A percentile compares a stretch with the other conserved stretches of the same genome.
Conservation (phyloP, 1,284 basidiomycete species). For the Heterobasidion occidentale region DNA sequence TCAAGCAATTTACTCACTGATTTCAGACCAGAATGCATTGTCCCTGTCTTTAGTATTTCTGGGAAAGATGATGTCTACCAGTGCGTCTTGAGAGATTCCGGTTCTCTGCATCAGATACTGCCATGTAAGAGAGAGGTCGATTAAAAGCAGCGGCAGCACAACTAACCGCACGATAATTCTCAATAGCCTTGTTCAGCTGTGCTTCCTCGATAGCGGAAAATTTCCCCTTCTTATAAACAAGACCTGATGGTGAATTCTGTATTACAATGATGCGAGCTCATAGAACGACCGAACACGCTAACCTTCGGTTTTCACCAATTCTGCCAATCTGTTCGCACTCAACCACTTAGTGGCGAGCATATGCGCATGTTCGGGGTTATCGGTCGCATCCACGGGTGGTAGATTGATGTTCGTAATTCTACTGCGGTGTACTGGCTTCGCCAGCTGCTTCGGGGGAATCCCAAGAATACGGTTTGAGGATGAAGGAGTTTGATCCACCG, state of each 20-base stretch:
- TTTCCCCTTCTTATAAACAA: slow-evolving; percentile 79
- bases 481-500: neutral
- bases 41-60: slow-evolving; percentile 50
- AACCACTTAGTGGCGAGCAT: slow-evolving; percentile 69
- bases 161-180: slow-evolving; percentile 52
- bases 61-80: slow-evolving; percentile 57
- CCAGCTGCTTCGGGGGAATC: slow-evolving; percentile 30
- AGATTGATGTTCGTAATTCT: slow-evolving; percentile 21
- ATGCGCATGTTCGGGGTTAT: slow-evolving; percentile 37
- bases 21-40: slow-evolving; percentile 66
- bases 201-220: slow-evolving; percentile 72
- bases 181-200: slow-evolving; percentile 54
- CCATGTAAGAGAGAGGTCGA: slow-evolving; percentile 4
- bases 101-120: slow-evolving; percentile 26
- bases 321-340: slow-evolving; percentile 54
- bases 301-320: slow-evolving; percentile 65
- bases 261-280: neutral
- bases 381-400: slow-evolving; percentile 20
- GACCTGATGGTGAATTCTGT: slow-evolving; percentile 33
- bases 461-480: slow-evolving; percentile 6
- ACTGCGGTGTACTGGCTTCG: slow-evolving; percentile 29
- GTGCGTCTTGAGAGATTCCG: slow-evolving; percentile 41
- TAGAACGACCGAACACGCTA: neutral
- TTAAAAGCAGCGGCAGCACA: neutral
- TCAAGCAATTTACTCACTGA: slow-evolving; percentile 42